Evolutionary conservation across 164 flowering plant species (phyloP).

Genomic region (Magnolia sinica): DNA sequence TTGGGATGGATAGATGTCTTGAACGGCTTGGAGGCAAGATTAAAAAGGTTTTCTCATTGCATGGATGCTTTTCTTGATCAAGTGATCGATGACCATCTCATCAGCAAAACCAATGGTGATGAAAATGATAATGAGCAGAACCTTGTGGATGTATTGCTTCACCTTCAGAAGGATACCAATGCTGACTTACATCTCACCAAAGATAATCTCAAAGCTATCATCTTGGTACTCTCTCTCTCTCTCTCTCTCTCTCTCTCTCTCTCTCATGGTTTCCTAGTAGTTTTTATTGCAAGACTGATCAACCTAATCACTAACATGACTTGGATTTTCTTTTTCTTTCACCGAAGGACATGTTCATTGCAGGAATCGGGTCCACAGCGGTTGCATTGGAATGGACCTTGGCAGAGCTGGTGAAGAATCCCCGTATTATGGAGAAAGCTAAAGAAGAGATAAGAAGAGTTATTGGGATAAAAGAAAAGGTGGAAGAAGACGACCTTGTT

Average conservation of each 20-base stretch:
- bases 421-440: constrained; percentile 20
- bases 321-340: not conserved
- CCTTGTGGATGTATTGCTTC: constrained; percentile 10
- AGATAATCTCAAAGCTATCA: constrained; percentile 1
- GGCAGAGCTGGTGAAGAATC: constrained; percentile 11
- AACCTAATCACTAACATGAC: not conserved
- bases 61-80: constrained; percentile 10
- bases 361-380: not conserved
- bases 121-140: not conserved
- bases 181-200: not conserved
- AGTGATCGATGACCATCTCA: constrained; percentile 5
- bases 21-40: constrained; percentile 16
- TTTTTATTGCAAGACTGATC: not conserved
- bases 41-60: constrained; percentile 6
- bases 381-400: not conserved
- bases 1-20: constrained; percentile 23
- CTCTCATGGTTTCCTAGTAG: not conserved
- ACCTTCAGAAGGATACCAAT: constrained; percentile 1
- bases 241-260: not conserved
- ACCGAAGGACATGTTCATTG: constrained; percentile 1
- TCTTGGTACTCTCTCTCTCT: not conserved
- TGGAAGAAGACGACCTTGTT: not conserved
- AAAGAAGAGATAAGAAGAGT: not conserved
- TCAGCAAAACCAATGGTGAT: not conserved
- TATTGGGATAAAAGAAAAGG: constrained; percentile 1